phyloP scores from a whole-genome alignment of 2,329 filamentous ascomycete species.

The Fusarium sp. region DNA sequence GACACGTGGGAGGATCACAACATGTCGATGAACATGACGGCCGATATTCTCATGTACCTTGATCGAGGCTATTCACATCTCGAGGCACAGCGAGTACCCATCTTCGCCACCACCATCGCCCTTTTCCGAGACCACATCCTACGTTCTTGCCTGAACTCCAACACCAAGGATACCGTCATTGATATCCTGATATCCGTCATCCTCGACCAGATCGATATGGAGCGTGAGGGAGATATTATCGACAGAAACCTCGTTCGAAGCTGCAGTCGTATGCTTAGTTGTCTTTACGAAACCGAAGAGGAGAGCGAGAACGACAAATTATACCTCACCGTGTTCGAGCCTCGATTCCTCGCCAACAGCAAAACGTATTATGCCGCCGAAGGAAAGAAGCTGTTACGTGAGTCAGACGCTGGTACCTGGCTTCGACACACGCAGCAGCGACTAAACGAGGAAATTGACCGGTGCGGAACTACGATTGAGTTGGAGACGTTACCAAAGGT shows the following conservation, averaged over 20 bases:
- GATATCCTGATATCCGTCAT: conserved; percentile 84
- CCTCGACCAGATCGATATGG: conserved; percentile 92
- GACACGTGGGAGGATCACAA: conserved; percentile 90
- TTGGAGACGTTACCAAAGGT: conserved; percentile 79
- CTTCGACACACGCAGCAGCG: conserved; percentile 80
- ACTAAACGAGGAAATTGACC: conserved; percentile 82
- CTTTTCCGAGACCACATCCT: conserved; percentile 91
- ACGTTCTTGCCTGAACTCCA: conserved; percentile 64
- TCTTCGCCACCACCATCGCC: conserved; percentile 86
- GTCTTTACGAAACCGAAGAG: conserved; percentile 82
- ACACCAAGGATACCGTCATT: conserved; percentile 67
- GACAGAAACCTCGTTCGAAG: conserved; percentile 85
- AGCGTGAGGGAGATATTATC: conserved; percentile 89
- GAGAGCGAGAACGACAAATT: conserved; percentile 84
- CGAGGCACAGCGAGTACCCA: conserved; percentile 77
- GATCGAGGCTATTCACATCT: conserved; percentile 81
- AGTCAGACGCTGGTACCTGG: conserved; percentile 85
- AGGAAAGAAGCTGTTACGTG: conserved; percentile 77
- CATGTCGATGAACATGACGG: conserved; percentile 94
- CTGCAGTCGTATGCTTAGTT: conserved; percentile 90
- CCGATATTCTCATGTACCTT: conserved; percentile 97
- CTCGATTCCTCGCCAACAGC: conserved; percentile 78
- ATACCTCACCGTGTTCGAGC: conserved; percentile 87
- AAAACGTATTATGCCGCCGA: conserved; percentile 80
- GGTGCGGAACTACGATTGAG: conserved; percentile 86